Base-by-base conservation (phyloP, 768 basidiomycete genomes). In the Boletus sensibilis region DNA sequence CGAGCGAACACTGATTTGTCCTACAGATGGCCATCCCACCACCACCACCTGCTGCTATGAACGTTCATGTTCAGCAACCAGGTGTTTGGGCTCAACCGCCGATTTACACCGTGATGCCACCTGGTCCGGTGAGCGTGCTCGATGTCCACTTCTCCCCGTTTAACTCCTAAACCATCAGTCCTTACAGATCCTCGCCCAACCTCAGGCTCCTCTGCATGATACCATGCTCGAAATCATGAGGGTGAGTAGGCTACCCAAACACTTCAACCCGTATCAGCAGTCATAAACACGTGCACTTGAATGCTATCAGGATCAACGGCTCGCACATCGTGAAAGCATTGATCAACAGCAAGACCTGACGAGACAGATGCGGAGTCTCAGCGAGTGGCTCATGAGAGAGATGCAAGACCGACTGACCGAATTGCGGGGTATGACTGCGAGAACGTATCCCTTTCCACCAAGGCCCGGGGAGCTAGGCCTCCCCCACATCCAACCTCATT, bases 341-440 rank as follows among this genome's bases (percentile, higher is more conserved):
- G 38, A 58, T 6, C 57, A 58, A 23, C 55, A 57, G 6, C 42
- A 50, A 29, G 55, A 57, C 50, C 31, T 46, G 37, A 50, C 43
- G 18, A 50, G 37, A 31, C 49, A 51, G 12, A 50, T 37, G 34
- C 37, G 31, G 25, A 45, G 25, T 31, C 7, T 46, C 27, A 50
- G 27, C 8, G 56, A 58, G 44, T 58, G 57, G 57, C 25, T 58
- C 5, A 50, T 58, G 55, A 46, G 13, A 37, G 57, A 58, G 43
- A 45, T 58, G 55, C 49, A 46, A 37, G 55, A 58, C 38, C 29
- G 37, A 41, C 12, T 46, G 20, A 1, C 23, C 6, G 55, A 58
- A 6, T 37, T 51, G 49, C 49, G 48, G 33, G 20, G 29, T 27
- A 49, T 44, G 35, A 34, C n/a, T 18, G 2, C 27, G 13, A 45